A percentile compares a stretch with the other conserved stretches of the same genome.
These are phyloP conservation scores for Trypanosomatidae sp. DNA, from an alignment of 208 protist species.

Conservation along the genomic window DNA sequence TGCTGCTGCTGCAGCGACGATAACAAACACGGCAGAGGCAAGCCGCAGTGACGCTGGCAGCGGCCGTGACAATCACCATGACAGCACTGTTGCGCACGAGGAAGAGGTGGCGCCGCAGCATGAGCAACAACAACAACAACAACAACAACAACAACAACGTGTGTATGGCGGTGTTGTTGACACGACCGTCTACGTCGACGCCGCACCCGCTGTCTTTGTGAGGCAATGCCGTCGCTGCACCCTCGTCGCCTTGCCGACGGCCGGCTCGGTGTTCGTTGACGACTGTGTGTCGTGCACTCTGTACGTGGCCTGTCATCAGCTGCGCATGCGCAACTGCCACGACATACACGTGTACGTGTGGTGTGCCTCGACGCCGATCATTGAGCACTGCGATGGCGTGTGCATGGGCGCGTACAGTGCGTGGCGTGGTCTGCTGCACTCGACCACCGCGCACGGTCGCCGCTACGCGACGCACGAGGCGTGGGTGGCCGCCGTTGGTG, in stretches of 20 bases:
- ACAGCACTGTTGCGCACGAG: too few relatives aligned
- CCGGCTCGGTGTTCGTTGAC: slow-evolving; percentile 68
- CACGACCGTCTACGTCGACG: slow-evolving; percentile 20
- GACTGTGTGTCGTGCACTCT: slow-evolving; percentile 44
- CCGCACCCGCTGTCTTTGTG: slow-evolving; percentile 44
- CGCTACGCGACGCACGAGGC: slow-evolving; percentile 23
- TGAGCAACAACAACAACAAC: neutral
- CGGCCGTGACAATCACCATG: too few relatives aligned
- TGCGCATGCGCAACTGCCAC: slow-evolving; percentile 65
- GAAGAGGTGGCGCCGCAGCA: neutral
- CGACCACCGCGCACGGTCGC: slow-evolving; percentile 6
- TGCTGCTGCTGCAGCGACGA: neutral
- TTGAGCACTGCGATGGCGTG: slow-evolving; percentile 56
- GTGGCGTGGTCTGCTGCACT: slow-evolving; percentile 50
- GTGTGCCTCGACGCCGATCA: slow-evolving; percentile 71
- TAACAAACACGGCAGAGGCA: too few relatives aligned
- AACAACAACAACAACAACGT: neutral
- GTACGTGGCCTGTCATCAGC: slow-evolving; percentile 77
- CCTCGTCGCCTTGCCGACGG: slow-evolving; percentile 45
- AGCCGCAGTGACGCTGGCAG: too few relatives aligned
- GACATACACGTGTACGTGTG: slow-evolving; percentile 64
- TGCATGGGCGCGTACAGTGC: slow-evolving; percentile 65
- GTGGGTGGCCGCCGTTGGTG: slow-evolving; percentile 48
- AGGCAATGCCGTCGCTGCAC: slow-evolving; percentile 25
- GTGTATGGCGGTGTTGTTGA: slow-evolving; percentile 16